Base-by-base conservation (phyloP, 257 asterid genomes). In the Solanum gracilifrons region DNA sequence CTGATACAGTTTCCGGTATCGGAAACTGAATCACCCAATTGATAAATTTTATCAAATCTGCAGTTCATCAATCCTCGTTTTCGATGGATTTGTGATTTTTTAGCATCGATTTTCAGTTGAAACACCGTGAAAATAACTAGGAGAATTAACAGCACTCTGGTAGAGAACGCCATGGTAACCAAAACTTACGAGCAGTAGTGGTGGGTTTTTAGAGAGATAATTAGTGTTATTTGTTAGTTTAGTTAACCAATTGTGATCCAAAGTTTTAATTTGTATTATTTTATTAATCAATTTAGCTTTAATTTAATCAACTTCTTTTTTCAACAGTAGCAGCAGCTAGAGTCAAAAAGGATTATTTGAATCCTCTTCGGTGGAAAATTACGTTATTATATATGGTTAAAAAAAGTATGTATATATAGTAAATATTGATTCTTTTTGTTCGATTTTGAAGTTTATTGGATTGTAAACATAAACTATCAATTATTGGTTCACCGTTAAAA, bases 1-100 rank as follows among this genome's bases (percentile, higher is more conserved):
- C 87, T 75, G 1, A 73, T 79, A 32, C 77, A 72, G 25, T 90
- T 89, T 12, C 91, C 91, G 0, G 91, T 91, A 62, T 90, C 91
- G 0, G 90, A 75, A 18, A 82, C 29, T 4, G 90, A 87, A n/a
- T 90, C 91, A 23, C 91, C 90, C 13, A 91, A 31, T 5, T 89
- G 87, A 51, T 86, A 89, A 18, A 91, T 29, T 60, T 86, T 86
- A 41, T 89, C 87, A 3, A 89, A 68, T 5, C 31, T n/a, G 83
- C 90, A 88, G 27, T 41, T 89, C 32, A 5, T 75, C 31, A 76
- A n/a, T n/a, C 55, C 18, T n/a, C 85, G 76, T 9, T 71, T 10
- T 73, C 27, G 35, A 13, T 37, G 13, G 35, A 76, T 76, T 25
- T 23, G 60, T 25, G 2, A 4, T 39, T 39, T 10, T 39, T 76